These are phyloP conservation scores for Beauveria caledonica DNA, from an alignment of 2,329 filamentous ascomycete species.

Conservation along the genomic window DNA sequence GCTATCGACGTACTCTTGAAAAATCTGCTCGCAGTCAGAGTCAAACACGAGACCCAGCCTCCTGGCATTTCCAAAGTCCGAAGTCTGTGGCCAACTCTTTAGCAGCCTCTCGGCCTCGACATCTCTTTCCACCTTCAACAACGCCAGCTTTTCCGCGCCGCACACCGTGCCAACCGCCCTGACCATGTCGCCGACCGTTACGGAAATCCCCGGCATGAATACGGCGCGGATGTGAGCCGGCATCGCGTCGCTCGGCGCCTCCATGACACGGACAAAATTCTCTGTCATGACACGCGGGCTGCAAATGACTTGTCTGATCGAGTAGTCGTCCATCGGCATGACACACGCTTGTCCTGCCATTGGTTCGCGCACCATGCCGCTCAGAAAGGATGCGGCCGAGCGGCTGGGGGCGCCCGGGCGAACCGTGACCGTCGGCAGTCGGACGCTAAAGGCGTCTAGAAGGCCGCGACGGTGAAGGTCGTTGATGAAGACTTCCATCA, in stretches of 20 bases:
- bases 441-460: constrained; percentile 47
- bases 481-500: constrained; percentile 40
- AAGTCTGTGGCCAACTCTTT: background rate
- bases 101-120: background rate
- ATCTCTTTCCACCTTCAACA: background rate
- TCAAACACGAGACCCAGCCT: background rate
- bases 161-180: background rate
- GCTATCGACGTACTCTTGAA: background rate
- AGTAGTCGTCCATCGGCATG: background rate
- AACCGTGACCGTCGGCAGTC: constrained; percentile 53
- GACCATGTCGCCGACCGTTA: background rate
- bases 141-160: background rate
- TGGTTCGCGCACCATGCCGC: constrained; percentile 51
- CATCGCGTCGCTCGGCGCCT: background rate
- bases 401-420: constrained; percentile 52
- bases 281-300: background rate
- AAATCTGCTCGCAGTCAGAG: background rate
- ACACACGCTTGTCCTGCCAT: background rate
- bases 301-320: background rate
- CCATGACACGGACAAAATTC: background rate
- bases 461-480: constrained; percentile 39
- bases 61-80: background rate
- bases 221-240: background rate
- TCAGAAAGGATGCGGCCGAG: constrained; percentile 52
- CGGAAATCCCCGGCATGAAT: background rate